Evolutionary conservation across 257 asterid species (phyloP).

Genomic region (Vinca minor): DNA sequence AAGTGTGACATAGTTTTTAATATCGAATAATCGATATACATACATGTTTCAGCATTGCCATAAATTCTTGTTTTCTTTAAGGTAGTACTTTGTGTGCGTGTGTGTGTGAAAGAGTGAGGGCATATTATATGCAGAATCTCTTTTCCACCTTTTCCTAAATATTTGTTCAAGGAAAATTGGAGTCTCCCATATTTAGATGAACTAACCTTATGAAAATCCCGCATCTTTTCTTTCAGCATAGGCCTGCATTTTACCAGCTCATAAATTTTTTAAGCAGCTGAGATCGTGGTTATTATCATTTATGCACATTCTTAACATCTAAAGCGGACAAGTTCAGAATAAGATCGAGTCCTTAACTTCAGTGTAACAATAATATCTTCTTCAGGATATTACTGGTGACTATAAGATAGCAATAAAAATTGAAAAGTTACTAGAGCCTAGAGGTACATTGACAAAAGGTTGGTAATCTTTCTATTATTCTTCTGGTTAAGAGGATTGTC

Average conservation of each 20-base stretch:
- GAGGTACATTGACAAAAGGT: not conserved
- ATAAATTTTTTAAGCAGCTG: no score
- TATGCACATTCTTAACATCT: no score
- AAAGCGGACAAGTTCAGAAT: not conserved
- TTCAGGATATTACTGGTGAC: not conserved
- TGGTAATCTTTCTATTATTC: not conserved
- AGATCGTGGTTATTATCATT: no score
- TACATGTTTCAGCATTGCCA: not conserved
- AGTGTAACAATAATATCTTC: not conserved
- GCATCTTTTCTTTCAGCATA: no score
- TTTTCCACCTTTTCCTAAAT: no score
- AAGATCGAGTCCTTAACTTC: not conserved
- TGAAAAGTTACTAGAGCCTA: no score
- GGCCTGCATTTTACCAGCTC: no score
- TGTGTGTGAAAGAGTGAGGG: not conserved
- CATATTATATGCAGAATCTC: no score
- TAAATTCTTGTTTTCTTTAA: not conserved
- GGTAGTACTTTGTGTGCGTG: not conserved
- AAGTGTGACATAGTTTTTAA: not conserved
- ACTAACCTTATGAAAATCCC: no score
- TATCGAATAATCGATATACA: not conserved
- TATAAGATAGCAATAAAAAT: not conserved
- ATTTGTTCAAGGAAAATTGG: no score
- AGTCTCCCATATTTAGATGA: no score
- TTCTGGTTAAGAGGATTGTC: slow-evolving; percentile 4